A percentile compares a stretch with the other conserved stretches of the same genome.
phyloP scores from a whole-genome alignment of 352 stramenopile species.

The Phytophthora sansomeana region DNA sequence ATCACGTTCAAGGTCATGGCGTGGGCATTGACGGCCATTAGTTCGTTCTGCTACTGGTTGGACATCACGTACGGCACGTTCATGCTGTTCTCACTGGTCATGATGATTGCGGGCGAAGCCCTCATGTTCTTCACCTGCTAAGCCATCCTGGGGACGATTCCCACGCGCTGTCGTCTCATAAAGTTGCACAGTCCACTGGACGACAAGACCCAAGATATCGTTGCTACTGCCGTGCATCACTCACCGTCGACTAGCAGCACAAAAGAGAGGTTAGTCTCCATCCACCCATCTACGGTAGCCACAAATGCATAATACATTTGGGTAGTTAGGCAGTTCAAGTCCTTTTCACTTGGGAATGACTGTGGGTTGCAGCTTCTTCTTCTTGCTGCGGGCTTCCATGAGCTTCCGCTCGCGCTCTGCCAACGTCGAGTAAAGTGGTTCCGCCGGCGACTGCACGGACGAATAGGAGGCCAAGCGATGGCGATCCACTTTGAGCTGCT shows the following conservation, averaged over 20 bases:
- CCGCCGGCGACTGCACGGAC: conserved; percentile 71
- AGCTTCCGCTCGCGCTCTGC: conserved; percentile 36
- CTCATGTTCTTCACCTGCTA: conserved; percentile 89
- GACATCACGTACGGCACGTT: conserved; percentile 76
- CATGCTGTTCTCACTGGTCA: conserved; percentile 58
- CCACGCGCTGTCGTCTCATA: conserved; percentile 8
- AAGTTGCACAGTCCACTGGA: neutral
- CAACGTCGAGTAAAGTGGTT: conserved; percentile 48
- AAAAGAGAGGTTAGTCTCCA: conserved; percentile 1
- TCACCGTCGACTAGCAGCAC: conserved; percentile 17
- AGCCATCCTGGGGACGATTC: conserved; percentile 18
- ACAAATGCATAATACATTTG: conserved; percentile 41
- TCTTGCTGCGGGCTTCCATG: conserved; percentile 33
- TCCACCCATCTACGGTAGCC: conserved; percentile 2
- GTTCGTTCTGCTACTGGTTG: conserved; percentile 48
- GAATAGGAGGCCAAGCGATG: conserved; percentile 77
- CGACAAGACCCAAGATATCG: neutral
- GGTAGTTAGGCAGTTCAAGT: conserved; percentile 27
- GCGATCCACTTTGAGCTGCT: conserved; percentile 69
- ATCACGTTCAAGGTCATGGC: conserved; percentile 71
- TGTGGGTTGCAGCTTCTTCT: conserved; percentile 37
- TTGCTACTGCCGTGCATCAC: conserved; percentile 29
- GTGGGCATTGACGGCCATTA: conserved; percentile 51
- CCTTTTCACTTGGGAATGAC: conserved; percentile 22
- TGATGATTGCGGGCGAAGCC: conserved; percentile 59